Percentiles rank a stretch among this genome's conserved stretches.
phyloP scores from a whole-genome alignment of 108 stramenopile species.

The Cyclotella cryptica region DNA sequence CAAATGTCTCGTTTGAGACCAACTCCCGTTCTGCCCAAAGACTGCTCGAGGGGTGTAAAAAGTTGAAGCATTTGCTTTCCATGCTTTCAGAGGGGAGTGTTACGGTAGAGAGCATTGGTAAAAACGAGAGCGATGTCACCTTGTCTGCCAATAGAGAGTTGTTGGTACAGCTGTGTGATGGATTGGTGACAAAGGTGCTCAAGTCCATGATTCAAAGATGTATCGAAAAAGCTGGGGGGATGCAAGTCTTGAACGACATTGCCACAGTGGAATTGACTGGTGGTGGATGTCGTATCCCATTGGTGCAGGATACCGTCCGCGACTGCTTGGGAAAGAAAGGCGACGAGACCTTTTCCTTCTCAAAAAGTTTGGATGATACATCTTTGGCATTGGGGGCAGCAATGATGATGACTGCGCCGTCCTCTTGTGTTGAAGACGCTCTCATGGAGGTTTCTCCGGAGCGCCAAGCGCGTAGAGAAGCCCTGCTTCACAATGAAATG shows the following conservation, averaged over 20 bases:
- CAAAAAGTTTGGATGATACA: conserved; percentile 65
- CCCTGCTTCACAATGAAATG: conserved; percentile 37
- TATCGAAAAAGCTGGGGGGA: conserved; percentile 27
- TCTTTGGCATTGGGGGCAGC: conserved; percentile 59
- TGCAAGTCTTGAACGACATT: conserved; percentile 1
- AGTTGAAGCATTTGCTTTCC: conserved; percentile 61
- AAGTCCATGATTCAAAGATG: conserved; percentile 34
- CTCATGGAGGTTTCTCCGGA: conserved; percentile 8
- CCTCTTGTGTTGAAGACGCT: not conserved
- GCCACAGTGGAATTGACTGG: conserved; percentile 54
- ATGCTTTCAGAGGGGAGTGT: conserved; percentile 55
- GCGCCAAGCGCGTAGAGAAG: conserved; percentile 18
- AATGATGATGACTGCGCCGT: not conserved
- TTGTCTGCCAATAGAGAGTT: conserved; percentile 38
- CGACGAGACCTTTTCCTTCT: conserved; percentile 34
- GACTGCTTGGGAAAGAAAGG: conserved; percentile 16
- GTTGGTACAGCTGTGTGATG: conserved; percentile 44
- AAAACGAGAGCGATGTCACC: conserved; percentile 51
- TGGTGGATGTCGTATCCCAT: conserved; percentile 68
- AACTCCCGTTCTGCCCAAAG: conserved; percentile 57
- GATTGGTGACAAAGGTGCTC: conserved; percentile 21
- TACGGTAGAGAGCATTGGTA: conserved; percentile 57
- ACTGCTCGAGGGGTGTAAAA: conserved; percentile 52
- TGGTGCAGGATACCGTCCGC: conserved; percentile 58
- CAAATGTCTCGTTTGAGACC: conserved; percentile 19